Evolutionary conservation across 2,329 filamentous ascomycete species (phyloP).

Genomic region (Fusarium decemcellulare): DNA sequence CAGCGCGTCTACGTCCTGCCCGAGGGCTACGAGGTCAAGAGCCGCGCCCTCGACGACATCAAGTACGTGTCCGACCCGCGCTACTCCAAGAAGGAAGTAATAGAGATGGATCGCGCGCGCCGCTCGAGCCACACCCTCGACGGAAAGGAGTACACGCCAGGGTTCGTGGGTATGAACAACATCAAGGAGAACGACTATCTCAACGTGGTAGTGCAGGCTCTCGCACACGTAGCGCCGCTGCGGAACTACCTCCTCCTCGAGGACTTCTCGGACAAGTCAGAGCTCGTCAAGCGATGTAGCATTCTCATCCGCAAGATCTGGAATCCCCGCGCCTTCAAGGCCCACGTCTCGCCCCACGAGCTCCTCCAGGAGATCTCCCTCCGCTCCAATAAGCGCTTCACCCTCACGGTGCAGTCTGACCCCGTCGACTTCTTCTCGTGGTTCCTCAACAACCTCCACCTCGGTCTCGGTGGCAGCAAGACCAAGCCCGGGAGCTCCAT

Average conservation of each 20-base stretch:
- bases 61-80: slow-evolving; percentile 96
- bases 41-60: slow-evolving; percentile 95
- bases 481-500: slow-evolving; percentile 88
- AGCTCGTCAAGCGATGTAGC: slow-evolving; percentile 89
- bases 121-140: slow-evolving; percentile 79
- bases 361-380: slow-evolving; percentile 94
- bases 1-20: slow-evolving; percentile 93
- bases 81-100: slow-evolving; percentile 85
- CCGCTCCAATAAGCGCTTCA: slow-evolving; percentile 92
- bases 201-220: slow-evolving; percentile 92
- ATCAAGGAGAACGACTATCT: slow-evolving; percentile 99
- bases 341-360: slow-evolving; percentile 97
- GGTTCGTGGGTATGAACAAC: slow-evolving; percentile 99
- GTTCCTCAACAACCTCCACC: slow-evolving; percentile 97
- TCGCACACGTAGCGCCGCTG: slow-evolving; percentile 90
- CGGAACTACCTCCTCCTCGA: slow-evolving; percentile 94
- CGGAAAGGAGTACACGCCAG: slow-evolving; percentile 90
- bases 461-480: slow-evolving; percentile 91
- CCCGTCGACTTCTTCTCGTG: slow-evolving; percentile 97
- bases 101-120: slow-evolving; percentile 79
- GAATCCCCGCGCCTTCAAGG: slow-evolving; percentile 97
- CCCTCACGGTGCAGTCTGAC: slow-evolving; percentile 90
- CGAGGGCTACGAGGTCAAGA: slow-evolving; percentile 96
- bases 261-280: slow-evolving; percentile 78
- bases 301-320: slow-evolving; percentile 96